Conservation (phyloP, 495 filamentous ascomycete species). For the Chaetomidium leptoderma region DNA sequence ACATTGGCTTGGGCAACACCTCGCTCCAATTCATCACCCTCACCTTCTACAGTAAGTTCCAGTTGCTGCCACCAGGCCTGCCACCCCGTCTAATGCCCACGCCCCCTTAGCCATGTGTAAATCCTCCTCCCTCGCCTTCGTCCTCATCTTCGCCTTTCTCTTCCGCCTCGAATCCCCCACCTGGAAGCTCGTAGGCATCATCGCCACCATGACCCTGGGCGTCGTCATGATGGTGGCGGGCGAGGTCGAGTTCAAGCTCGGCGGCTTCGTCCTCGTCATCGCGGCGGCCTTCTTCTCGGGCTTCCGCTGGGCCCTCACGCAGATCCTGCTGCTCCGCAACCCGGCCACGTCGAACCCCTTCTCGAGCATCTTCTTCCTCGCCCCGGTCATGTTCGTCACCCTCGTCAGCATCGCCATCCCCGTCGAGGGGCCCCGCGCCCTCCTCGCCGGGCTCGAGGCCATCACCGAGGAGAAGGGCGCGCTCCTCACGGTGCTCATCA, state of each 20-base stretch:
- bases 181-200: constrained; percentile 77
- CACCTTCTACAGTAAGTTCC: constrained; percentile 87
- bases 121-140: constrained; percentile 91
- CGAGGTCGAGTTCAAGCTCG: constrained; percentile 82
- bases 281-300: constrained; percentile 90
- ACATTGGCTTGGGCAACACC: constrained; percentile 96
- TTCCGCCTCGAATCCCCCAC: constrained; percentile 90
- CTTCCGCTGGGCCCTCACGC: constrained; percentile 95
- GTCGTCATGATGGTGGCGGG: constrained; percentile 99
- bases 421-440: constrained; percentile 70
- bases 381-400: constrained; percentile 90
- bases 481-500: constrained; percentile 51
- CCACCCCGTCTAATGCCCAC: constrained; percentile 12
- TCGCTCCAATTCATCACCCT: constrained; percentile 92
- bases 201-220: constrained; percentile 86
- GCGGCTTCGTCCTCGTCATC: constrained; percentile 90
- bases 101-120: constrained; percentile 85
- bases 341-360: constrained; percentile 97
- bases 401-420: constrained; percentile 77
- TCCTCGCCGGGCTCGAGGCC: constrained; percentile 57
- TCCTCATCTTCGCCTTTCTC: constrained; percentile 90
- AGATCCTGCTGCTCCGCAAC: constrained; percentile 90
- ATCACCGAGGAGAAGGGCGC: constrained; percentile 65
- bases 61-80: neutral
- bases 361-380: constrained; percentile 92